Evolutionary conservation across 2,329 filamentous ascomycete species (phyloP), one percentile per base, ranked within the genome.

Genomic region (Didymellaceae sp.): DNA sequence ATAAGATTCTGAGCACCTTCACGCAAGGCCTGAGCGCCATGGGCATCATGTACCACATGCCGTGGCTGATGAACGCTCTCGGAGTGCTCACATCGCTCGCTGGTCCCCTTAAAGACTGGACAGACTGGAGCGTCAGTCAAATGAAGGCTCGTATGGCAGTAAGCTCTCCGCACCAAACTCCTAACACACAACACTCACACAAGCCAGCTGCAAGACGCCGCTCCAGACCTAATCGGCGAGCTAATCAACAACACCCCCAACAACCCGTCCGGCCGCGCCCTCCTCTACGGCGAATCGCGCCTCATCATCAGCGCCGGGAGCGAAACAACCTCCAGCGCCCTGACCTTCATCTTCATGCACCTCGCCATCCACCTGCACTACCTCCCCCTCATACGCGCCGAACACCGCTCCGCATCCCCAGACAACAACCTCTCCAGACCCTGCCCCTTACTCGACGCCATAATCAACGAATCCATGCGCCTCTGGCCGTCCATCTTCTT

Each of bases 301-400:
- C 56, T 69, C n/a, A 66, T 69, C 28, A 63, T 70, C 30, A 60
- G 57, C n/a, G 66, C 67, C 1, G 65, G 67, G 11, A 65, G 62
- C 14, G 79, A 78, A 24, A 83, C 80, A 0, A 82, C 79, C 3
- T 77, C 74, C 38, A 77, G 80, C 39, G 74, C 81, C 9, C 72
- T 85, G 54, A 76, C 75, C 14, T 81, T 83, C 56, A 76, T 78
- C 33, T 74, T 84, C 65, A 59, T 66, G 43, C 60, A 66, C 2
- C 63, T 70, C 6, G 59, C 64, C 33, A 53, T 52, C 4, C 52
- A 66, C 41, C 58, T 57, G 1, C 17, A 52, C 3, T 59, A 62
- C 34, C 49, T 59, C 31, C 37, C 34, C n/a, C 54, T 45, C 3
- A 28, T 69, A 8, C 61, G 65, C 25, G 24, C 55, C 21, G 66